A percentile compares a stretch with the other conserved stretches of the same genome.
Evolutionary conservation across 73 alveolate genomes (phyloP).

Genomic region (Paramecium primaurelia): DNA sequence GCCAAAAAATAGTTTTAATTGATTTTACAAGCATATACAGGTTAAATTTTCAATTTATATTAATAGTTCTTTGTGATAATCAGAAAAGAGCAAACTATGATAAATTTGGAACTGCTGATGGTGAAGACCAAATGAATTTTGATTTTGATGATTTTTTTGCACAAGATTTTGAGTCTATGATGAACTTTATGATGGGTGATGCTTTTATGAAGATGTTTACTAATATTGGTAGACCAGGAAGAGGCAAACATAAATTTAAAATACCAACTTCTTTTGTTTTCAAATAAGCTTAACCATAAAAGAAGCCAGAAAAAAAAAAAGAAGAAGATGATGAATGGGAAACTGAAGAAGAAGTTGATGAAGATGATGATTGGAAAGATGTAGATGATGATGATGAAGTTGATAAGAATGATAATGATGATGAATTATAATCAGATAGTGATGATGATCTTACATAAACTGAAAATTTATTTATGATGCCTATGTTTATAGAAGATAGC

Average conservation of each 20-base stretch:
- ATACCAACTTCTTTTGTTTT: neutral
- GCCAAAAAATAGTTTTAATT: conserved; percentile 72
- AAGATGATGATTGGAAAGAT: conserved; percentile 17
- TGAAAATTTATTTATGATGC: neutral
- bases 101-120: conserved; percentile 32
- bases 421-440: neutral
- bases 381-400: conserved; percentile 3
- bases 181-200: conserved; percentile 43
- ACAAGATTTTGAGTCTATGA: neutral
- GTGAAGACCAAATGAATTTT: neutral
- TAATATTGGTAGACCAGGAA: neutral
- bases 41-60: neutral
- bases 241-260: neutral
- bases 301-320: neutral
- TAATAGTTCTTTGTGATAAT: neutral
- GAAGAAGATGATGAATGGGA: conserved; percentile 50
- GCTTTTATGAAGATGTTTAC: neutral
- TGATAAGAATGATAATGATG: neutral
- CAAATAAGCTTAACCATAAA: neutral
- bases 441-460: neutral
- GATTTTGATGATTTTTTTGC: neutral
- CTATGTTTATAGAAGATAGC: conserved; percentile 4
- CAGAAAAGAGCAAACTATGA: conserved; percentile 17
- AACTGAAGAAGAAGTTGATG: conserved; percentile 45
- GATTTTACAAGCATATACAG: conserved; percentile 69